Base-by-base conservation (phyloP, 176 grass and related monocot species). In the Pontederia paniculata region DNA sequence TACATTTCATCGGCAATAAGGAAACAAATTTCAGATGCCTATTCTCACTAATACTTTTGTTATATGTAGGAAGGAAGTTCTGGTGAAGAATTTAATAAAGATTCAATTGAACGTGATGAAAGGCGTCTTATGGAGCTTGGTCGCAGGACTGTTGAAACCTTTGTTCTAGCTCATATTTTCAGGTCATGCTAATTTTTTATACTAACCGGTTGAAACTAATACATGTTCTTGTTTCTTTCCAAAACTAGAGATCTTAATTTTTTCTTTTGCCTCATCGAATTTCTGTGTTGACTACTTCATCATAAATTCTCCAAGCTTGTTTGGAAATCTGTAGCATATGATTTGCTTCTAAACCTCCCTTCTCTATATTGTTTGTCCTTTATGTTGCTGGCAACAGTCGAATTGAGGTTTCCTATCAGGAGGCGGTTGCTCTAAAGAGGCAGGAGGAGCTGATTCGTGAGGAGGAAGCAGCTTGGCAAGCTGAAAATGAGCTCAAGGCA, bases 361-460 rank as follows among this genome's bases (percentile, higher is more conserved):
- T 17, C 15, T 23, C 9, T 71, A 12, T 44, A 10, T 70, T 28
- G 17, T 61, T 60, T n/a, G 45, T 55, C 51, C 79, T 11, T 58
- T 78, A 72, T 74, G 17, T 73, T 78, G 28, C 60, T 42, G 57
- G 55, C 69, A 68, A 76, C 80, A 98, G 93, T 71, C 79, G 77
- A 78, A 98, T 98, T 73, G 93, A 98, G 68, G 82, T 84, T 50
- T 77, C 86, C 22, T 82, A 98, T 66, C 82, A 91, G 62, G 93
- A 98, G 75, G 86, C 86, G 14, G 74, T 98, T 43, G 86, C 93
- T 79, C 72, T 98, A 69, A 87, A 77, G 62, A 88, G 82, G 52
- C 93, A 98, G 79, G 93, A 98, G 65, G 86, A 98, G 62, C 86
- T 98, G 7, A 98, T 98, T 77, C 86, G 86, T 62, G 91, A 97